Evolutionary conservation across 805 yeast species (phyloP).

Genomic region (Hanseniaspora clermontiae): DNA sequence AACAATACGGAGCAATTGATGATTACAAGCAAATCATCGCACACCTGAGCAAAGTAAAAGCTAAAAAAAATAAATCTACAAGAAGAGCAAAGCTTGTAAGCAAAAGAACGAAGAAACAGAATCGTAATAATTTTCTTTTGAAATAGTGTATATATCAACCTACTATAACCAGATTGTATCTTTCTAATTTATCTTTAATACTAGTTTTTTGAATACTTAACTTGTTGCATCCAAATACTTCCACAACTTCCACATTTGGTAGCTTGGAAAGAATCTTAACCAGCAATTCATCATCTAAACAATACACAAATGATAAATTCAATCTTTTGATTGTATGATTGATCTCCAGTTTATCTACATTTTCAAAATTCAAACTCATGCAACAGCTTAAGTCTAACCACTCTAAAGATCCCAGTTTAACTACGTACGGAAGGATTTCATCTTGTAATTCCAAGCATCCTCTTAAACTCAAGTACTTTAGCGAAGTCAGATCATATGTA

Average conservation of each 20-base stretch:
- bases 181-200: slow-evolving; percentile 47
- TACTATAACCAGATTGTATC: slow-evolving; percentile 63
- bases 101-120: neutral
- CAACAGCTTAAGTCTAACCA: slow-evolving; percentile 61
- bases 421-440: slow-evolving; percentile 43
- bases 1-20: neutral
- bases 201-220: slow-evolving; percentile 42
- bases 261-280: slow-evolving; percentile 46
- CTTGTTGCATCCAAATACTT: slow-evolving; percentile 69
- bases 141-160: slow-evolving; percentile 18
- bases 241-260: slow-evolving; percentile 49
- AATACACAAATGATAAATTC: slow-evolving; percentile 70
- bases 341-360: slow-evolving; percentile 36
- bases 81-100: neutral
- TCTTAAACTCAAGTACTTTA: slow-evolving; percentile 46
- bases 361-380: slow-evolving; percentile 42
- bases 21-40: neutral
- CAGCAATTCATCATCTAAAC: slow-evolving; percentile 59
- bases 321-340: slow-evolving; percentile 50
- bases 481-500: slow-evolving; percentile 37
- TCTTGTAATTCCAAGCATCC: slow-evolving; percentile 60
- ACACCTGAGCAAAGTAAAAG: neutral
- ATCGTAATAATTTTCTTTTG: neutral
- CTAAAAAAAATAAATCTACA: neutral
- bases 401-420: slow-evolving; percentile 48